A percentile compares a stretch with the other conserved stretches of the same genome.
phyloP scores from a whole-genome alignment of 2,329 filamentous ascomycete species.

The Scedosporium boydii region DNA sequence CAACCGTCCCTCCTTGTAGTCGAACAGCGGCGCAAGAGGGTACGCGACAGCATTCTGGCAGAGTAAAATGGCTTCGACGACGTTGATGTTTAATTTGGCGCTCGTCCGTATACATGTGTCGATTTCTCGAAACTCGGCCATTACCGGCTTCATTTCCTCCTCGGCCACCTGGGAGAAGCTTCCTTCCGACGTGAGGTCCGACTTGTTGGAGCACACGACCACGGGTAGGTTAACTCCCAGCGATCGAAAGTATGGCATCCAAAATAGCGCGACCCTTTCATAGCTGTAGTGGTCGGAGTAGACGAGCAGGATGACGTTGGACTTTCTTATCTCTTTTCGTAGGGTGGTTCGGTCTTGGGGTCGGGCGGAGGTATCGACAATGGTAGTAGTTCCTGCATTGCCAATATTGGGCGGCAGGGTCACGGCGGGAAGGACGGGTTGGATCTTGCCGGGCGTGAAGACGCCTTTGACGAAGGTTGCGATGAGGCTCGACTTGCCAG shows the following conservation, averaged over 20 bases:
- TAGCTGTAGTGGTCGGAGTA: slow-evolving; percentile 99
- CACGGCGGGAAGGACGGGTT: slow-evolving; percentile 86
- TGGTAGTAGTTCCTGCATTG: slow-evolving; percentile 83
- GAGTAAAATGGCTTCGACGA: slow-evolving; percentile 94
- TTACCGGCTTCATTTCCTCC: slow-evolving; percentile 95
- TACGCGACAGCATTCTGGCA: slow-evolving; percentile 98
- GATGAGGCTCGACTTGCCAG: slow-evolving; percentile 89
- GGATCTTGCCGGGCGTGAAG: slow-evolving; percentile 93
- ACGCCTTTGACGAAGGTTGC: slow-evolving; percentile 94
- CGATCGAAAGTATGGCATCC: slow-evolving; percentile 96
- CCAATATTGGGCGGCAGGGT: slow-evolving; percentile 89
- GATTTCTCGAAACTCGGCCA: slow-evolving; percentile 98
- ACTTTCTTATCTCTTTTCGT: slow-evolving; percentile 90
- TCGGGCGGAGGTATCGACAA: slow-evolving; percentile 92
- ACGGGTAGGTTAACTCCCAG: slow-evolving; percentile 98
- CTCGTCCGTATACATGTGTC: slow-evolving; percentile 95
- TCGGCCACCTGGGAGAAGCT: slow-evolving; percentile 79
- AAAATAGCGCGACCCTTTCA: slow-evolving; percentile 91
- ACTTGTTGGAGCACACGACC: slow-evolving; percentile 93
- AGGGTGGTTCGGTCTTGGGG: slow-evolving; percentile 87
- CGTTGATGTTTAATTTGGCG: slow-evolving; percentile 82
- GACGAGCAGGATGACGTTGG: slow-evolving; percentile 91
- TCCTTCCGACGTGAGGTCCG: slow-evolving; percentile 69
- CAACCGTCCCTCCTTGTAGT: slow-evolving; percentile 81
- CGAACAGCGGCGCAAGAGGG: slow-evolving; percentile 90